Evolutionary conservation across 2,329 filamentous ascomycete species (phyloP), one percentile per base, ranked within the genome.

Genomic region (Daldinia eschscholtzii): DNA sequence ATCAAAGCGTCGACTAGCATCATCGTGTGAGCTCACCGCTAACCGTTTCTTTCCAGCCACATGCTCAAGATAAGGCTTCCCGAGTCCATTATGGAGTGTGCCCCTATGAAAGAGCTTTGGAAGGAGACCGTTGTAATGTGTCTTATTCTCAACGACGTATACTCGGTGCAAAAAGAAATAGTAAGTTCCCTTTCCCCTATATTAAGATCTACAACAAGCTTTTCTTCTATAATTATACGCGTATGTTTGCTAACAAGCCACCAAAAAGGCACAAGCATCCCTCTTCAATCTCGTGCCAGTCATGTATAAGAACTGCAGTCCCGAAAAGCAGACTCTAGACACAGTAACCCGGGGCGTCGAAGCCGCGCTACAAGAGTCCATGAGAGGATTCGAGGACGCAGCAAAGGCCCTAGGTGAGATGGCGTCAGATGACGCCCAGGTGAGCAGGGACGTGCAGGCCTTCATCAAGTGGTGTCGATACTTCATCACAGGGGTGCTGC

Each of bases 91-190:
- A 76, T 76, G 75, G 71, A 75, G 23, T 63, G 57, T n/a, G 57
- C 48, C 6, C 70, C 71, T 2, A 76, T 76, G 74, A 73, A 68
- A 55, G 64, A 70, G 9, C 74, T 76, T 20, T 76, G 75, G 74
- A 72, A 62, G 33, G 73, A 76, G 41, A 76, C 73, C 0, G 50
- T 76, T 20, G 58, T 74, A 10, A 74, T 76, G 66, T 76, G 75
- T 67, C 71, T 75, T 10, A 73, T 76, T 15, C 73, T 75, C 28
- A 76, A 76, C 23, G 75, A 76, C 39, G 60, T 76, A 30, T 75
- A 76, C 48, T 76, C 75, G 0, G 72, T 71, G 2, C 74, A 76
- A 61, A 76, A 76, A 59, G 75, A 76, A 67, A 76, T 76, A 55
- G 75, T 77, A 72, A 73, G 74, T 63, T 1, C 15, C 13, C 3